These are phyloP conservation scores for Lentinula novae-zelandiae DNA, from an alignment of 1,284 basidiomycete species.

Conservation along the genomic window DNA sequence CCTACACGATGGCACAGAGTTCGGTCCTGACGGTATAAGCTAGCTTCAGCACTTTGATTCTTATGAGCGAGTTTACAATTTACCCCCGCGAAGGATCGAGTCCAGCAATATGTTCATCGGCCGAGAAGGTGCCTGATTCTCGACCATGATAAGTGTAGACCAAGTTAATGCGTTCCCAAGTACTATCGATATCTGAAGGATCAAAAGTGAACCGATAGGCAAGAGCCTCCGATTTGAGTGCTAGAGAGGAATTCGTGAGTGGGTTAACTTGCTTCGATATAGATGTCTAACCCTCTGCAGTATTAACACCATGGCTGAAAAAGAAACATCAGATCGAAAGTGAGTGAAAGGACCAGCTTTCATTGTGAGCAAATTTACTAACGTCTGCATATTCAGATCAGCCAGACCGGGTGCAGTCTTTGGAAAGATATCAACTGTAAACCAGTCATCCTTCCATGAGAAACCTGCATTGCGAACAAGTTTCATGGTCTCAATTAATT, in stretches of 20 bases:
- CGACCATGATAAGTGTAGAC: slow-evolving; percentile 34
- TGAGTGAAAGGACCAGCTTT: not conserved
- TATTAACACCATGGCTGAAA: slow-evolving; percentile 34
- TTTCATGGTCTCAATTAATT: slow-evolving; percentile 35
- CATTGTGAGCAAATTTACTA: not conserved
- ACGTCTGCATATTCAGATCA: slow-evolving; percentile 28
- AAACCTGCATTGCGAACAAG: slow-evolving; percentile 32
- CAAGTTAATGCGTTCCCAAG: slow-evolving; percentile 33
- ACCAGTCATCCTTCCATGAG: slow-evolving; percentile 39
- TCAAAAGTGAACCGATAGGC: slow-evolving; percentile 37
- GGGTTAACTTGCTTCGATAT: not conserved
- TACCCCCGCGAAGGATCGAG: slow-evolving; percentile 36
- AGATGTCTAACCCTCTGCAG: slow-evolving; percentile 28
- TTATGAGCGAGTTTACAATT: slow-evolving; percentile 5
- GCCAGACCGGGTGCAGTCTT: slow-evolving; percentile 24
- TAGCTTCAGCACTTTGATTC: not conserved
- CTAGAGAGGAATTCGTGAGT: slow-evolving; percentile 17
- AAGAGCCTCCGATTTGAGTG: slow-evolving; percentile 37
- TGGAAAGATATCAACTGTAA: slow-evolving; percentile 31
- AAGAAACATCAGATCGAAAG: not conserved
- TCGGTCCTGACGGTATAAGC: slow-evolving; percentile 26
- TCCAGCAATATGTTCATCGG: slow-evolving; percentile 36
- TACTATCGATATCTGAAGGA: slow-evolving; percentile 31
- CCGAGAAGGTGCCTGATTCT: slow-evolving; percentile 35
- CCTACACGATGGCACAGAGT: slow-evolving; percentile 34